Base-by-base conservation (phyloP, 2,329 filamentous ascomycete species). In the Trichoderma simmonsii region DNA sequence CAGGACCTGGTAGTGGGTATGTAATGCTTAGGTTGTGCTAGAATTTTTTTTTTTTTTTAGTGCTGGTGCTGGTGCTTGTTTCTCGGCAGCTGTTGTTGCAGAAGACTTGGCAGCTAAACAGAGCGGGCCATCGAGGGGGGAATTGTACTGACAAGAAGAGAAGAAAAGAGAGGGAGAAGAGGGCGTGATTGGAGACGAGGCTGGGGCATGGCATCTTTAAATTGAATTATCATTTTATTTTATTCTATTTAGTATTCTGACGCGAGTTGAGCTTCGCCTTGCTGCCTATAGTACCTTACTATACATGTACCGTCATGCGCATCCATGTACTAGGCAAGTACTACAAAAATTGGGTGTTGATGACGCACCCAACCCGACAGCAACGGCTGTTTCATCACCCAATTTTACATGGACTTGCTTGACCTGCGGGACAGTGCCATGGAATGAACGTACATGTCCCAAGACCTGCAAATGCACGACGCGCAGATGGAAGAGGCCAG, bases 31-130 rank as follows among this genome's bases (percentile, higher is more conserved):
- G 26, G 26, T 28, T 28, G 26, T 28, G 26, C 26, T 28, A 28
- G 26, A 34, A 2, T 24, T 51, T 51, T 54, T 54, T 43, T 11
- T 26, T 59, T 43, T 66, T 66, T 34, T 34, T 60, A 30, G 56
- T 60, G 56, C 56, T 60, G 28, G 56, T 60, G 18, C 56, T 60
- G 28, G 56, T 60, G 18, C 56, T 60, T 60, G 39, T 64, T 48
- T 64, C 36, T 64, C 64, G 64, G 48, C 51, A 56, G 63, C 63
- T 43, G 39, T 43, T 56, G 63, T 26, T 66, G 48, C 30, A 67
- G 34, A n/a, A 60, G 65, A 15, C 26, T 39, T 43, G 34, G 28
- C 26, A 56, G 64, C 34, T 43, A 24, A 18, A 28, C 54, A 57
- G n/a, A 3, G 28, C 6, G 4, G n/a, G n/a, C 18, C 11, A 34